phyloP scores from a whole-genome alignment of 352 stramenopile species.

The Phytophthora melonis region DNA sequence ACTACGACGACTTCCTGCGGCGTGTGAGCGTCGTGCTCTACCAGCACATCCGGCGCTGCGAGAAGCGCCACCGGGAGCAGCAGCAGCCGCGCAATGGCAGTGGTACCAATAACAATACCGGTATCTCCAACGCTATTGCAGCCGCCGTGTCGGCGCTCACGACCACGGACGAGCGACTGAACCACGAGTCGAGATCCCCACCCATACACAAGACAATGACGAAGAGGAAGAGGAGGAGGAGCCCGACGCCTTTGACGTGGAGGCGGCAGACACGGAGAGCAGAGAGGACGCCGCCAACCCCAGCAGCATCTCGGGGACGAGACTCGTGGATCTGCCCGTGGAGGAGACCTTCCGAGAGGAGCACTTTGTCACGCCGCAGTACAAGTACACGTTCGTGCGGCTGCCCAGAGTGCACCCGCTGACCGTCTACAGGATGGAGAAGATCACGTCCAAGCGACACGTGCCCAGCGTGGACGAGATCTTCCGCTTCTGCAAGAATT shows the following conservation, averaged over 20 bases:
- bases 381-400: conserved; percentile 88
- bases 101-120: neutral
- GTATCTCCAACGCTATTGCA: conserved; percentile 29
- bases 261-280: conserved; percentile 8
- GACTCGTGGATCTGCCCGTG: conserved; percentile 74
- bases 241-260: conserved; percentile 2
- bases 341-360: conserved; percentile 90
- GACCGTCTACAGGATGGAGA: conserved; percentile 86
- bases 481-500: conserved; percentile 92
- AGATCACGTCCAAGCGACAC: conserved; percentile 82
- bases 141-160: conserved; percentile 35
- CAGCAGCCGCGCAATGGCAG: conserved; percentile 32
- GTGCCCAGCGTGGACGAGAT: conserved; percentile 93
- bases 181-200: conserved; percentile 32
- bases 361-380: conserved; percentile 91
- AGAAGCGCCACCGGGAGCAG: conserved; percentile 82
- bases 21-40: conserved; percentile 92
- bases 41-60: conserved; percentile 88
- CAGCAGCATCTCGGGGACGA: conserved; percentile 64
- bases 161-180: conserved; percentile 25
- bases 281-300: conserved; percentile 31
- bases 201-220: conserved; percentile 18
- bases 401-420: conserved; percentile 77
- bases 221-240: conserved; percentile 4
- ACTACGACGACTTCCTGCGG: conserved; percentile 92